Conservation (phyloP, 192 early-diverging fungal genomes). For the Glomus cerebriforme region DNA sequence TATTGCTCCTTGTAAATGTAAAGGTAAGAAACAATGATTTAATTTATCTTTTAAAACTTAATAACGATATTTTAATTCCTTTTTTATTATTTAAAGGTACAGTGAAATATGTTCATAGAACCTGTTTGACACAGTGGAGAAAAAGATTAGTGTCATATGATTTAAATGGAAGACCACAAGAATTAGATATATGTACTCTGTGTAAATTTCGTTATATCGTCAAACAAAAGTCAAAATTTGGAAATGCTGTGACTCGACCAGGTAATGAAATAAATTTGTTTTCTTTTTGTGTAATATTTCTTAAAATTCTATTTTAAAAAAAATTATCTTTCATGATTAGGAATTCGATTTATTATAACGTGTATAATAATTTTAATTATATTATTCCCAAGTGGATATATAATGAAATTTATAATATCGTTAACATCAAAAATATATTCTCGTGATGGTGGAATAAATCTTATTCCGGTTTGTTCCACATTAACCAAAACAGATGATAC, state of each 20-base stretch:
- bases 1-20: constrained; percentile 22
- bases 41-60: neutral
- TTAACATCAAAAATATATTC: constrained; percentile 29
- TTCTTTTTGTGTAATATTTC: neutral
- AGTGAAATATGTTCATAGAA: constrained; percentile 20
- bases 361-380: constrained; percentile 36
- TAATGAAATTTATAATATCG: constrained; percentile 43
- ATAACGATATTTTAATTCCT: neutral
- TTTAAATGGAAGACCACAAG: constrained; percentile 38
- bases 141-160: constrained; percentile 42
- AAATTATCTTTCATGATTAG: constrained; percentile 11
- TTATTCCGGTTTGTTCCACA: constrained; percentile 7
- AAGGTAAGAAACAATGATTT: neutral
- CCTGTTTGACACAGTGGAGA: constrained; percentile 32
- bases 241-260: neutral
- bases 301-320: neutral
- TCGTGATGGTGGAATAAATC: neutral
- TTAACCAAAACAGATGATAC: constrained; percentile 32
- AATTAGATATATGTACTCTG: constrained; percentile 42
- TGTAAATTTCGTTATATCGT: constrained; percentile 47
- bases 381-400: constrained; percentile 43
- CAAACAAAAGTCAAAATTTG: constrained; percentile 16
- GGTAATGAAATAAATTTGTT: neutral
- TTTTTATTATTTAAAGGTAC: neutral
- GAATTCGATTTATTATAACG: constrained; percentile 39